phyloP scores from a whole-genome alignment of 2,329 filamentous ascomycete genomes.

The Plectosphaerella cucumerina region DNA sequence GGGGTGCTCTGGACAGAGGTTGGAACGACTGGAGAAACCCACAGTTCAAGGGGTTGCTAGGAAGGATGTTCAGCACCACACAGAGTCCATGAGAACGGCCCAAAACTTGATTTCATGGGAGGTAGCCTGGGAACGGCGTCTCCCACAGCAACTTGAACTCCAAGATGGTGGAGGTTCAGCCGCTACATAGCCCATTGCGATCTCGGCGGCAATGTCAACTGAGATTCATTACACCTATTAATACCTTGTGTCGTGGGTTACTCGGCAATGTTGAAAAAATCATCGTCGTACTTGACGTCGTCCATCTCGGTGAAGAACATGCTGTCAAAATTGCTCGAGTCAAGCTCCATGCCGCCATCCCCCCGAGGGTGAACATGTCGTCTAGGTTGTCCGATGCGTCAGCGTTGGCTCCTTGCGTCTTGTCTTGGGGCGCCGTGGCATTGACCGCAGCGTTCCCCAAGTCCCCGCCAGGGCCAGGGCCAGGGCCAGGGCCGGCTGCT shows the following conservation, averaged over 20 bases:
- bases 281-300: constrained; percentile 42
- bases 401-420: background rate
- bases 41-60: constrained; percentile 27
- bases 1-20: constrained; percentile 41
- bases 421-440: too few species aligned
- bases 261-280: constrained; percentile 32
- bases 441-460: constrained; percentile 7
- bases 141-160: too few species aligned
- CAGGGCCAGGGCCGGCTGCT: constrained; percentile 10
- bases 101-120: too few species aligned
- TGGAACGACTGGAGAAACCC: constrained; percentile 34
- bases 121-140: too few species aligned
- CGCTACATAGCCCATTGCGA: too few species aligned
- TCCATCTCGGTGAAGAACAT: constrained; percentile 42
- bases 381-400: constrained; percentile 17
- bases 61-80: constrained; percentile 32
- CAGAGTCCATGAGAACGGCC: constrained; percentile 23
- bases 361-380: constrained; percentile 44
- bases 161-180: too few species aligned
- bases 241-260: background rate
- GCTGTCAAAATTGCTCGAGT: constrained; percentile 45
- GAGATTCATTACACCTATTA: too few species aligned
- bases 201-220: too few species aligned
- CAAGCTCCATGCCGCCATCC: constrained; percentile 35
- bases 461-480: constrained; percentile 8